Percentiles rank a stretch among this genome's conserved stretches.
phyloP scores from a whole-genome alignment of 352 stramenopile genomes.

The Phytophthora quininea region DNA sequence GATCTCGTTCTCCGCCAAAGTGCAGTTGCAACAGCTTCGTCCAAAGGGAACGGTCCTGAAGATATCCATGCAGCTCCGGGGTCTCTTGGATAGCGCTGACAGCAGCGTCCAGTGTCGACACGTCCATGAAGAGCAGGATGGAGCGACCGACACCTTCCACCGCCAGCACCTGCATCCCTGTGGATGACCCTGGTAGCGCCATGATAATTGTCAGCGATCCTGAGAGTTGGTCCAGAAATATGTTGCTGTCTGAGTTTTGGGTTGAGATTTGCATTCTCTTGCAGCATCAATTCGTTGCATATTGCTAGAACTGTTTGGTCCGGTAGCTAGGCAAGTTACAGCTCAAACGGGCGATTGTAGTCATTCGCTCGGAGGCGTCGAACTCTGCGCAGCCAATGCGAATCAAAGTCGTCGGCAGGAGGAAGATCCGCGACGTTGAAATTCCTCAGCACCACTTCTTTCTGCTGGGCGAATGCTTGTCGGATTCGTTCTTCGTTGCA shows the following conservation, averaged over 20 bases:
- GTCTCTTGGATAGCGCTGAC: constrained; percentile 15
- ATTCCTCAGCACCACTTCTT: constrained; percentile 19
- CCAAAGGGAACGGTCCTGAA: constrained; percentile 47
- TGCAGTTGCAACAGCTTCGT: constrained; percentile 35
- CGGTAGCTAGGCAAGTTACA: background rate
- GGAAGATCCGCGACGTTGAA: constrained; percentile 36
- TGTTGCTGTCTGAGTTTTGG: background rate
- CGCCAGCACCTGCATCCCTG: background rate
- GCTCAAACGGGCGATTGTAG: background rate
- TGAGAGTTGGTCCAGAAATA: too few species aligned
- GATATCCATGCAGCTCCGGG: constrained; percentile 22
- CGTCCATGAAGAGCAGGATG: constrained; percentile 32
- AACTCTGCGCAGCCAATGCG: background rate
- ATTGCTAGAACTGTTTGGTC: too few species aligned
- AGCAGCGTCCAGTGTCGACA: constrained; percentile 27
- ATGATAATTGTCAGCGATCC: too few species aligned
- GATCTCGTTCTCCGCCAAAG: constrained; percentile 25
- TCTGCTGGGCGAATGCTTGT: constrained; percentile 28
- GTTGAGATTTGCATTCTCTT: background rate
- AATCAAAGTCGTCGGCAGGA: constrained; percentile 1
- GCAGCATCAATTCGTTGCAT: too few species aligned
- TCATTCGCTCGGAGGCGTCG: background rate
- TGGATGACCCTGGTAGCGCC: background rate
- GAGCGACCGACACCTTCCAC: constrained; percentile 18
- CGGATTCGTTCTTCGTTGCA: constrained; percentile 38